Evolutionary conservation across 2,329 filamentous ascomycete genomes (phyloP), one percentile per base, ranked within the genome.

Genomic region (Botryotinia convoluta): DNA sequence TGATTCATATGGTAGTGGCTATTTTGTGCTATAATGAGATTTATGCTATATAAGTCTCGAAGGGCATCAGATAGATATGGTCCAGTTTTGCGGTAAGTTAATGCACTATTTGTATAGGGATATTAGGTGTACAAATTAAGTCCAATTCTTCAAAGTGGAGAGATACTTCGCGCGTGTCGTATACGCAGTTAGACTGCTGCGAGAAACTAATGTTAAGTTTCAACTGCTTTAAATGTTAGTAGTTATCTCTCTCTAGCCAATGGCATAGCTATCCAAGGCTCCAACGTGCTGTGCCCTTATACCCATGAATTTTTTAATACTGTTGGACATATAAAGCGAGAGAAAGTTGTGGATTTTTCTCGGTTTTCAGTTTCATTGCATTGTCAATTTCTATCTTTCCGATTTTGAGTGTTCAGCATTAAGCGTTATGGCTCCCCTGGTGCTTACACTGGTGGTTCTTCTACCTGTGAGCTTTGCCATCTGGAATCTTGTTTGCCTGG

Each of bases 191-290:
- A 63, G 26, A 44, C 3, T 63, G 39, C 37, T 42, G 37, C 22
- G 26, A n/a, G 4, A 51, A 51, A 5, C 6, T 2, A 37, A 20
- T 67, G 26, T 26, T 35, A 37, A 67, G 4, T 20, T 51, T 29
- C 63, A 67, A 67, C 63, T n/a, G 44, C 44, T 35, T 67, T 26
- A n/a, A 51, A 48, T 39, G 20, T 67, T 67, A 29, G 63, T 65
- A 26, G 20, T 20, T n/a, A 12, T 44, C n/a, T 39, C 59, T 22
- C 32, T 61, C 32, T 37, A 12, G 32, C 59, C 32, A 61, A 37
- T 59, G 16, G 29, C 8, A 59, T 44, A 35, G 6, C n/a, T 18
- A 29, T 4, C n/a, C n/a, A 29, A 2, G n/a, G 51, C 18, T 51
- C 26, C 14, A 29, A 57, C 12, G 14, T 57, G 51, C 44, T 67